Base-by-base conservation (phyloP, 345 rosid genomes). In the Lepidium didymum region DNA sequence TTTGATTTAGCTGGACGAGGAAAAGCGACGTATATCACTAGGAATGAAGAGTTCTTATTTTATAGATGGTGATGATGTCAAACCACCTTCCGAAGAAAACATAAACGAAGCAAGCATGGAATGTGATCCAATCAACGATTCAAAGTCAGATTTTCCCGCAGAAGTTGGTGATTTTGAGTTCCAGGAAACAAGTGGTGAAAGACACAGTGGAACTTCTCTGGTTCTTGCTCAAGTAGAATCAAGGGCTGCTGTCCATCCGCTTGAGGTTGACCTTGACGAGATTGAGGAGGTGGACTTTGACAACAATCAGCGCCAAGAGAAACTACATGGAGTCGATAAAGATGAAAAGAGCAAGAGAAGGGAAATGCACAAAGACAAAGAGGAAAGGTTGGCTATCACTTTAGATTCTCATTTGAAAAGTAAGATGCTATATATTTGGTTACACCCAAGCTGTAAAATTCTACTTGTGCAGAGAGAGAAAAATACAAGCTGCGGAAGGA, bases 401-500 rank as follows among this genome's bases (percentile, higher is more conserved):
- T 56, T 45, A 29, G 14, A 43, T 69, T 49, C 2, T 40, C 15
- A 44, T 73, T 59, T 45, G 16, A 42, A 33, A 68, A 40, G 33
- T 25, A 36, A 3, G 12, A 10, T 46, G 25, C 34, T 60, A 3
- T 37, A 5, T 40, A 53, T 67, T 34, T 66, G 29, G 57, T 61
- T 56, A 37, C 44, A 10, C 14, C 11, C 2, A 40, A 50, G 46
- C 50, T 77, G 63, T 72, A 46, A 54, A 18, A 29, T 15, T n/a
- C 10, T 65, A 46, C 45, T 75, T 53, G 12, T 78, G 64, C 75
- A 94, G 99, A 80, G 99, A 94, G 67, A 77, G 1, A 73, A 85
- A 82, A 82, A 91, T 94, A 62, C 84, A 82, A 78, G 97, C 89
- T 78, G 97, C 99, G 19, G 99, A 94, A 81, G 92, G 80, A 46